phyloP scores from a whole-genome alignment of 169 alveolate species.

The Cryptosporidium sp. region DNA sequence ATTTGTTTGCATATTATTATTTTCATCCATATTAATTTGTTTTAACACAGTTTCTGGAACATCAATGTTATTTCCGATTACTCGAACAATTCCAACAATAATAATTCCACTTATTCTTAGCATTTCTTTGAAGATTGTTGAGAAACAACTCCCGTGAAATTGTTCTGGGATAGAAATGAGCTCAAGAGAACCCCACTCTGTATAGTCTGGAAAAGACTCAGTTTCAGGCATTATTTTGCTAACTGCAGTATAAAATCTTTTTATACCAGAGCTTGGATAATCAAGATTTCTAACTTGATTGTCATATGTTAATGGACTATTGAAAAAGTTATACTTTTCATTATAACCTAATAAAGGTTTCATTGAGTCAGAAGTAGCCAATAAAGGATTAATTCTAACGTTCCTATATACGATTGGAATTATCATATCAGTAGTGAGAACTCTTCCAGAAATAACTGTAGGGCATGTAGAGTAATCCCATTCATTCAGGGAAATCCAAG shows the following conservation, averaged over 20 bases:
- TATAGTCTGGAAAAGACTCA: constrained; percentile 44
- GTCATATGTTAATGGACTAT: constrained; percentile 41
- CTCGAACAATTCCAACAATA: constrained; percentile 45
- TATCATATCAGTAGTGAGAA: constrained; percentile 71
- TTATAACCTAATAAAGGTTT: constrained; percentile 60
- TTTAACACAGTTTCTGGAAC: constrained; percentile 21
- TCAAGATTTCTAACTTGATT: constrained; percentile 1
- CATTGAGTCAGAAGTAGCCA: constrained; percentile 67
- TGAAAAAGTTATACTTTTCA: constrained; percentile 43
- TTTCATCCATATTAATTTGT: not conserved
- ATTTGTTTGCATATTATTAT: not conserved
- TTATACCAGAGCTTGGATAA: not conserved
- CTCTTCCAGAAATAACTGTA: constrained; percentile 59
- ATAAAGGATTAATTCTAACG: constrained; percentile 48
- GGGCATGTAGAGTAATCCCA: constrained; percentile 74
- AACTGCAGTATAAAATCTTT: constrained; percentile 33
- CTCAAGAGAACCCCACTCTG: constrained; percentile 73
- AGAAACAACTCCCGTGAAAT: constrained; percentile 39
- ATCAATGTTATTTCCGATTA: constrained; percentile 18
- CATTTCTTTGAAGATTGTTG: constrained; percentile 42
- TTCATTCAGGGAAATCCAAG: constrained; percentile 48
- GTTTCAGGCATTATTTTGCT: constrained; percentile 28
- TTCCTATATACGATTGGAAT: constrained; percentile 38
- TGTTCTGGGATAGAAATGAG: constrained; percentile 52
- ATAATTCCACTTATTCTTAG: constrained; percentile 38